Conservation (phyloP, 2,329 filamentous ascomycete genomes). For the Clarireedia sp. region DNA sequence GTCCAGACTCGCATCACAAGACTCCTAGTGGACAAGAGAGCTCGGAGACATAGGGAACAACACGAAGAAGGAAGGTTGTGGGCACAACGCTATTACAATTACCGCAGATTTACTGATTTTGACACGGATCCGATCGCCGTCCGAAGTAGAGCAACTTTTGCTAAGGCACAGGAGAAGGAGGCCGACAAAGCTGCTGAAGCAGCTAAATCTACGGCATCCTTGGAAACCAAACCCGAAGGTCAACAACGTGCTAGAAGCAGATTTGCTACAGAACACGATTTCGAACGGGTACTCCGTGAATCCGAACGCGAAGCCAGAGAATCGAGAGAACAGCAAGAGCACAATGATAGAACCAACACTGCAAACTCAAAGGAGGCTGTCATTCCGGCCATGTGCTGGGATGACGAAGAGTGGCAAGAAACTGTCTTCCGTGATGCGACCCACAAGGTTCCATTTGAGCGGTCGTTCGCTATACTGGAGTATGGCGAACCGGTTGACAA, state of each 20-base stretch:
- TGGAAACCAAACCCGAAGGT: constrained; percentile 50
- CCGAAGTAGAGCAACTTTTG: constrained; percentile 25
- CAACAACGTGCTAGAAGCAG: constrained; percentile 42
- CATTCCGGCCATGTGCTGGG: constrained; percentile 63
- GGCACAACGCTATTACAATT: constrained; percentile 22
- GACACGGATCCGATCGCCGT: constrained; percentile 24
- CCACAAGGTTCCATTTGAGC: constrained; percentile 55
- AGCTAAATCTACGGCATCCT: constrained; percentile 30
- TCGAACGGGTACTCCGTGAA: constrained; percentile 64
- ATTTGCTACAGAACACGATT: constrained; percentile 64
- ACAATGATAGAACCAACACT: constrained; percentile 59
- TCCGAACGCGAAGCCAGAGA: constrained; percentile 66
- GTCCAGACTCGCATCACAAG: constrained; percentile 16
- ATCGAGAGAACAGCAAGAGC: constrained; percentile 56
- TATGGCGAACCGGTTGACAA: constrained; percentile 67
- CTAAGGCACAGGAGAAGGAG: constrained; percentile 19
- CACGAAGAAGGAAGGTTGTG: constrained; percentile 22
- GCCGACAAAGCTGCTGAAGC: constrained; percentile 23
- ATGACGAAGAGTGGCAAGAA: constrained; percentile 49
- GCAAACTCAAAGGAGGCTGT: constrained; percentile 70
- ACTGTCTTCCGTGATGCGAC: constrained; percentile 57
- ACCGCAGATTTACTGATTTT: constrained; percentile 25
- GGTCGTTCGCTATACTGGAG: constrained; percentile 62
- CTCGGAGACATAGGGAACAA: constrained; percentile 18
- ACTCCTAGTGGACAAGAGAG: constrained; percentile 12